phyloP scores from a whole-genome alignment of 202 grass and related monocot genomes.

The Zizania palustris region DNA sequence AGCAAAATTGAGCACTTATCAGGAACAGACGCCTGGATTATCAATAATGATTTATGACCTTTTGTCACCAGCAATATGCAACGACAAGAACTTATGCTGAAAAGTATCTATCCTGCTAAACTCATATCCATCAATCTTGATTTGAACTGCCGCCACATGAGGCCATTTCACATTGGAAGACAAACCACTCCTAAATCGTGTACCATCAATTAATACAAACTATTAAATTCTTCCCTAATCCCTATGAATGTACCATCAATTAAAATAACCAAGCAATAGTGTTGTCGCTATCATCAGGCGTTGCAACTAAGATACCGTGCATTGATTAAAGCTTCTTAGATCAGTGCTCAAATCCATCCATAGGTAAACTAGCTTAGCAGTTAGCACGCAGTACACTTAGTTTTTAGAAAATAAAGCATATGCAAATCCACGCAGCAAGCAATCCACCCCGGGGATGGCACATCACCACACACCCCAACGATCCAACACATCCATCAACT shows the following conservation, averaged over 20 bases:
- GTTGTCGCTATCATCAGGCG: slow-evolving; percentile 42
- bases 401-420: neutral
- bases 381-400: neutral
- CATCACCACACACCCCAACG: slow-evolving; percentile 10
- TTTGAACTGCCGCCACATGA: neutral
- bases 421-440: slow-evolving; percentile 19
- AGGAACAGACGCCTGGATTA: slow-evolving; percentile 33
- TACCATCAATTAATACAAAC: neutral
- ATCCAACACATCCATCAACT: slow-evolving; percentile 16
- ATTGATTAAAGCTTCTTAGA: slow-evolving; percentile 7
- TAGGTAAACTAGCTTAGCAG: neutral
- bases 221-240: neutral
- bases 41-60: slow-evolving; percentile 18
- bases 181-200: no score
- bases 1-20: neutral
- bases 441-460: neutral
- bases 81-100: neutral
- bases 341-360: slow-evolving; percentile 28
- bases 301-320: slow-evolving; percentile 11
- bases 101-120: slow-evolving; percentile 1
- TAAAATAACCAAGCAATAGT: slow-evolving; percentile 26
- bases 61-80: neutral
- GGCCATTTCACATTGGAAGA: neutral
- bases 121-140: slow-evolving; percentile 28
- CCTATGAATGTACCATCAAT: neutral